phyloP scores from a whole-genome alignment of 805 yeast genomes.

The Candida sithepensis region DNA sequence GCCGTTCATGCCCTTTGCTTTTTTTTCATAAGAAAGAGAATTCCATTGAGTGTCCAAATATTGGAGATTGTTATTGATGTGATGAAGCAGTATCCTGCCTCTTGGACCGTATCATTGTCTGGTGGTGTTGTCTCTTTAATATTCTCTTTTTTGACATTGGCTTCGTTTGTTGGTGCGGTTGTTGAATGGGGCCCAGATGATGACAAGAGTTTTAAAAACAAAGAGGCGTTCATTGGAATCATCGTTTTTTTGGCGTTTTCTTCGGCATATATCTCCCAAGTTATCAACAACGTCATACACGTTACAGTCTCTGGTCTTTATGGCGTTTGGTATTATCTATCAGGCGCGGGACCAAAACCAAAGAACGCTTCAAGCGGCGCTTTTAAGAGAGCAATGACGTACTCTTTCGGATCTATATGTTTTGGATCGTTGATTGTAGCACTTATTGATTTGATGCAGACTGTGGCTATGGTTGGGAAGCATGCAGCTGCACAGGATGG shows the following conservation, averaged over 20 bases:
- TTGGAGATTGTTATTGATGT: slow-evolving; percentile 57
- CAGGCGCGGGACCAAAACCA: slow-evolving; percentile 53
- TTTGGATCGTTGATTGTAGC: slow-evolving; percentile 78
- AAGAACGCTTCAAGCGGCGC: slow-evolving; percentile 76
- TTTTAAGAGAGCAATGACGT: slow-evolving; percentile 69
- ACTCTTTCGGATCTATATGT: slow-evolving; percentile 86
- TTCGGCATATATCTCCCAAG: slow-evolving; percentile 79
- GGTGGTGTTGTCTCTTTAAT: slow-evolving; percentile 3
- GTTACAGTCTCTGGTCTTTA: slow-evolving; percentile 78
- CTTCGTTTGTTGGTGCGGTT: slow-evolving; percentile 47
- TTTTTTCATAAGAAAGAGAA: slow-evolving; percentile 20
- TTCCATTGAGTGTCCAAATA: slow-evolving; percentile 27
- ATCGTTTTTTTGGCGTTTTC: slow-evolving; percentile 69
- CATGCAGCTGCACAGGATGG: slow-evolving; percentile 11
- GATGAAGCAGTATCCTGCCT: slow-evolving; percentile 64
- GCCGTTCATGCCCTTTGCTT: slow-evolving; percentile 15
- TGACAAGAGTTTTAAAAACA: slow-evolving; percentile 15
- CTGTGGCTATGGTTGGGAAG: slow-evolving; percentile 4
- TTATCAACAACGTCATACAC: slow-evolving; percentile 73
- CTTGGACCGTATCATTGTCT: slow-evolving; percentile 41
- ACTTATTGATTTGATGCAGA: slow-evolving; percentile 42
- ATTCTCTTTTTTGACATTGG: not conserved
- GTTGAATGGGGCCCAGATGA: slow-evolving; percentile 16
- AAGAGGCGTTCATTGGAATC: slow-evolving; percentile 11
- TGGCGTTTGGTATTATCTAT: slow-evolving; percentile 87